These are phyloP conservation scores for Brasenia schreberi DNA, from an alignment of 164 flowering plant genomes.

Conservation along the genomic window DNA sequence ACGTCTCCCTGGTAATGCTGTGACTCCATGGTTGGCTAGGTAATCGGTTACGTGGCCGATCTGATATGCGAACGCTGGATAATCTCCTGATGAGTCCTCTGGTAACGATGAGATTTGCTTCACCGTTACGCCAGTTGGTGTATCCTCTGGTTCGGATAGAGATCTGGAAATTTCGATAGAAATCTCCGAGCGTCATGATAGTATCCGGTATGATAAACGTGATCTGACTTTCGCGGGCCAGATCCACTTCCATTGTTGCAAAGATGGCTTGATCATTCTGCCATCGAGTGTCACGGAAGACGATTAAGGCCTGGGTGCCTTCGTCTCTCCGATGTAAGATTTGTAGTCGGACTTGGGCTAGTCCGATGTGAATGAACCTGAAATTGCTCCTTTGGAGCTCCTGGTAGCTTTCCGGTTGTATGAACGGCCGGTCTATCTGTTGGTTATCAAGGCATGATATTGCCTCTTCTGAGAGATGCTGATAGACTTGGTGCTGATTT, in stretches of 20 bases:
- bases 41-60: neutral
- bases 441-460: neutral
- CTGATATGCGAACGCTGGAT: neutral
- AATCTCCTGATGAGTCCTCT: neutral
- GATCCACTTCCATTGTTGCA: slow-evolving; percentile 1
- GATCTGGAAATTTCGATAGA: neutral
- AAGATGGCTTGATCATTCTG: neutral
- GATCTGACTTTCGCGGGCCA: neutral
- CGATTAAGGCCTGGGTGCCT: neutral
- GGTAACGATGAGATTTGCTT: neutral
- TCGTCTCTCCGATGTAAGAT: neutral
- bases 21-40: no score
- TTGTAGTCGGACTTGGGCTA: no score
- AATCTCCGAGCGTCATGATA: neutral
- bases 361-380: no score
- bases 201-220: neutral
- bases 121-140: neutral
- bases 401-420: no score
- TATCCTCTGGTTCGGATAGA: slow-evolving; percentile 1
- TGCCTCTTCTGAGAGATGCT: neutral
- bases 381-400: no score
- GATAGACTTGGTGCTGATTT: neutral
- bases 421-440: neutral
- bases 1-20: no score
- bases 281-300: neutral